Conservation (phyloP, 768 basidiomycete genomes). For the Phylloporus sp. region DNA sequence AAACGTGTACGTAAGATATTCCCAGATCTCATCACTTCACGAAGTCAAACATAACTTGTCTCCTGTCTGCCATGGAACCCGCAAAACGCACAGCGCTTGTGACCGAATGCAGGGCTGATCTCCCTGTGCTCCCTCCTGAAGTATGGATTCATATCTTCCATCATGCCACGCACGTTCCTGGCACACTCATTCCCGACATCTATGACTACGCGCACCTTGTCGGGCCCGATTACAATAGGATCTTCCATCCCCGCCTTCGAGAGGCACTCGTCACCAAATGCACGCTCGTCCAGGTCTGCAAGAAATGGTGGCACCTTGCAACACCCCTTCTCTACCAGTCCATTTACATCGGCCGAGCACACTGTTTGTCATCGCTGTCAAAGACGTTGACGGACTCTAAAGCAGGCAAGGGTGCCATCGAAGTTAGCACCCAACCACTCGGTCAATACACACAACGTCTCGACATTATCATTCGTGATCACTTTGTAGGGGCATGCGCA, state of each 20-base stretch:
- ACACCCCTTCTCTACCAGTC: conserved; percentile 22
- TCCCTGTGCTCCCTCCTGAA: conserved; percentile 16
- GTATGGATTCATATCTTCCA: conserved; percentile 25
- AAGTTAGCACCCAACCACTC: conserved; percentile 5
- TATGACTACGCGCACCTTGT: conserved; percentile 13
- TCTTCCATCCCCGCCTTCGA: conserved; percentile 6
- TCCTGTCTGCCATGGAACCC: too few species aligned
- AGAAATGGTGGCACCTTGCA: conserved; percentile 27
- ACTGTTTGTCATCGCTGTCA: conserved; percentile 19
- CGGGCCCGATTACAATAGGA: conserved; percentile 6
- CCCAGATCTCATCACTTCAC: too few species aligned
- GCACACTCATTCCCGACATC: conserved; percentile 21
- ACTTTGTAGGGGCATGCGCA: background rate
- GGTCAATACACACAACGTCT: conserved; percentile 24
- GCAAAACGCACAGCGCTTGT: too few species aligned
- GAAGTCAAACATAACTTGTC: too few species aligned
- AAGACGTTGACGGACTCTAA: conserved; percentile 10
- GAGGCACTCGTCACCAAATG: conserved; percentile 24
- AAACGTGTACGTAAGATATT: too few species aligned
- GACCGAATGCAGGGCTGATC: background rate
- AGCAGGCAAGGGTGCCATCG: conserved; percentile 8
- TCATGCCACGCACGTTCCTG: conserved; percentile 18
- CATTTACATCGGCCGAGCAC: conserved; percentile 18
- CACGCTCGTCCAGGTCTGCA: conserved; percentile 28
- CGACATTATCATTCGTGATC: conserved; percentile 25